phyloP scores from a whole-genome alignment of 805 yeast species.

The Jamesozyma spencerorum region DNA sequence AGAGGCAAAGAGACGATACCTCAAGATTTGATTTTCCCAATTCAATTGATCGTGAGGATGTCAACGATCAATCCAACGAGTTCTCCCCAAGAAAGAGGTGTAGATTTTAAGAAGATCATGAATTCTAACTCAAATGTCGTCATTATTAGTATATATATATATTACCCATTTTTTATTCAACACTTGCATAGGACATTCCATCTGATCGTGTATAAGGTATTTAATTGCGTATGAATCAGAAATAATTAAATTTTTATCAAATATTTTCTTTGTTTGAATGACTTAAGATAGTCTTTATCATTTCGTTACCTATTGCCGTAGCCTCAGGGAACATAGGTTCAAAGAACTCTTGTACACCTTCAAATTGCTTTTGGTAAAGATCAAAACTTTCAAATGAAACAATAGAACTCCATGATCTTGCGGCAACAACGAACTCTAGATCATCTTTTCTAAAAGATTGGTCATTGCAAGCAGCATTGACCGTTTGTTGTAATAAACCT shows the following conservation, averaged over 20 bases:
- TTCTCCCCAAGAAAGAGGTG: not conserved
- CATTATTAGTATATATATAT: too few relatives aligned
- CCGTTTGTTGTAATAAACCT: conserved; percentile 68
- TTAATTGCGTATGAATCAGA: not conserved
- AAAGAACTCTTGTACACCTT: conserved; percentile 74
- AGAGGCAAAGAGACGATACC: not conserved
- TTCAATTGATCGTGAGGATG: not conserved
- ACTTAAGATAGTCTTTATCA: conserved; percentile 70
- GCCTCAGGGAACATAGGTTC: conserved; percentile 84
- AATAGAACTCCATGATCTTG: conserved; percentile 76
- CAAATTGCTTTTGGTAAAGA: conserved; percentile 63
- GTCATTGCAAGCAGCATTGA: conserved; percentile 60
- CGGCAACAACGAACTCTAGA: conserved; percentile 84
- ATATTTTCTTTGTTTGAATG: conserved; percentile 15
- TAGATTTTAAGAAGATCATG: not conserved
- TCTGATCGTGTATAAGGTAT: not conserved
- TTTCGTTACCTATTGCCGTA: conserved; percentile 79
- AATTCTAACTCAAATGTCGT: too few relatives aligned
- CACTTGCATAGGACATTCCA: not conserved
- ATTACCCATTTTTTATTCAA: too few relatives aligned
- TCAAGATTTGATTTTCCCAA: not conserved
- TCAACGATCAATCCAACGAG: not conserved
- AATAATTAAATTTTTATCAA: not conserved
- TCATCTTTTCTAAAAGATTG: conserved; percentile 77
- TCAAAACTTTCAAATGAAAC: conserved; percentile 68